Percentiles rank a stretch among this genome's conserved stretches.
Conservation (phyloP, 2,329 filamentous ascomycete genomes). For the Scedosporium apiospermum region DNA sequence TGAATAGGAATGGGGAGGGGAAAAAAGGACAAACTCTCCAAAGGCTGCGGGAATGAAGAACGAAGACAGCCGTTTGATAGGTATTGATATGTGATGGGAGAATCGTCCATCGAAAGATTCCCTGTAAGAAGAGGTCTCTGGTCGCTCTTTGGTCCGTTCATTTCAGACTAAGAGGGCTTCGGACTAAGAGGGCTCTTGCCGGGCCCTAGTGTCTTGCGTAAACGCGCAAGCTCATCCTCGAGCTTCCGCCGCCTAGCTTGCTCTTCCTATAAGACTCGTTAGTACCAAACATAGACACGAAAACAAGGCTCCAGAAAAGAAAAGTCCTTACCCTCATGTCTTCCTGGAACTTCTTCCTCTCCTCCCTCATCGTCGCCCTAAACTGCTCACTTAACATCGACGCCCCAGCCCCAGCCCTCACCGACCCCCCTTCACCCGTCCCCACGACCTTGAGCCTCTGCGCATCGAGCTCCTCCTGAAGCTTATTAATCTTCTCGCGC, state of each 20-base stretch:
- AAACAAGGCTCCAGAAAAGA: background rate
- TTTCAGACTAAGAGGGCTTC: slow-evolving; percentile 4
- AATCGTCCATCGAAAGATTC: background rate
- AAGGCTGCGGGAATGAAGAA: background rate
- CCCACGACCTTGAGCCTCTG: slow-evolving; percentile 35
- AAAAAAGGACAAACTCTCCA: background rate
- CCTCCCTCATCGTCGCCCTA: slow-evolving; percentile 44
- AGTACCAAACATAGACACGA: slow-evolving; percentile 12
- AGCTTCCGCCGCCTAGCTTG: slow-evolving; percentile 35
- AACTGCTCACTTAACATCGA: slow-evolving; percentile 48
- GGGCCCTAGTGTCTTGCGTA: slow-evolving; percentile 32
- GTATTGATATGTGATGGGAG: background rate
- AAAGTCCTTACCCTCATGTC: slow-evolving; percentile 36
- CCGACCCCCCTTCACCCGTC: slow-evolving; percentile 21
- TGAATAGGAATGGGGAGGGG: background rate
- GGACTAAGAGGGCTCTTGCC: slow-evolving; percentile 35
- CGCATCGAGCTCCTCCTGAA: slow-evolving; percentile 42
- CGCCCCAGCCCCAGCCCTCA: slow-evolving; percentile 31
- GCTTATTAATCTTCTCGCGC: slow-evolving; percentile 25
- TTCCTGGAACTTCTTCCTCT: slow-evolving; percentile 47
- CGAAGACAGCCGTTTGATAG: background rate
- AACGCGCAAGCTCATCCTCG: slow-evolving; percentile 38
- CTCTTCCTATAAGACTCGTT: slow-evolving; percentile 34
- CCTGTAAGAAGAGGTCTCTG: background rate
- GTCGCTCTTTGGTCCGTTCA: slow-evolving; percentile 2